These are phyloP conservation scores for Moesziomyces sp. DNA, from an alignment of 1,284 basidiomycete genomes.

Conservation along the genomic window DNA sequence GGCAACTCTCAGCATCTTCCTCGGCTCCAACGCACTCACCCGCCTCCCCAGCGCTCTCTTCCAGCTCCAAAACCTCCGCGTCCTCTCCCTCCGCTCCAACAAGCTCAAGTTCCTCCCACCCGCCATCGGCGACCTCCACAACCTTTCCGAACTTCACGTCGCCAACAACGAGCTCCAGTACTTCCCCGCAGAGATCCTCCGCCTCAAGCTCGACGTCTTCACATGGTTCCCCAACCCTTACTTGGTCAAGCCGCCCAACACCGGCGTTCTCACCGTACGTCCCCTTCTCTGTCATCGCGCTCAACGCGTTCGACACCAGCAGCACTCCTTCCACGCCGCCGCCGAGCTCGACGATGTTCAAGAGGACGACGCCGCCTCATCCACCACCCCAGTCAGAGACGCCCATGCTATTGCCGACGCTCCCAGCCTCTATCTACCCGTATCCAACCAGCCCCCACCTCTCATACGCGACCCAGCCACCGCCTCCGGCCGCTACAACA, in stretches of 20 bases:
- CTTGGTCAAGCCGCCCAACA: conserved; percentile 37
- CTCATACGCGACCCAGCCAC: conserved; percentile 27
- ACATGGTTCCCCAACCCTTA: conserved; percentile 64
- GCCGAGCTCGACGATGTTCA: conserved; percentile 23
- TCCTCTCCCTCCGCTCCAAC: conserved; percentile 64
- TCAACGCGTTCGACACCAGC: conserved; percentile 17
- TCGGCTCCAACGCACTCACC: conserved; percentile 54
- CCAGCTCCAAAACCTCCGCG: conserved; percentile 59
- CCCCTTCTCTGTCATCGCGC: conserved; percentile 32
- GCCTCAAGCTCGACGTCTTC: conserved; percentile 58
- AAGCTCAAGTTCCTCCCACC: conserved; percentile 57
- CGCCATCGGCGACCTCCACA: conserved; percentile 60
- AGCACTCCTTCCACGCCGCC: conserved; percentile 13
- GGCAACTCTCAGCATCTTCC: conserved; percentile 47
- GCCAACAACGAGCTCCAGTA: conserved; percentile 58
- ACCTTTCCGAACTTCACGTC: conserved; percentile 61
- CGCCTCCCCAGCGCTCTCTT: conserved; percentile 63
- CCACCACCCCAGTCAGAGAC: conserved; percentile 24
- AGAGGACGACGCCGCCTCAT: conserved; percentile 24
- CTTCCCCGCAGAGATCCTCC: conserved; percentile 63
- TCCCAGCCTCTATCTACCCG: not conserved
- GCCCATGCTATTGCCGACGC: conserved; percentile 1
- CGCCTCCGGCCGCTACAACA: conserved; percentile 13
- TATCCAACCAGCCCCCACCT: conserved; percentile 36
- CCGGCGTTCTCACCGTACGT: conserved; percentile 32